These are phyloP conservation scores for Microsporum ferrugineum DNA, from an alignment of 2,329 filamentous ascomycete species.

Conservation along the genomic window DNA sequence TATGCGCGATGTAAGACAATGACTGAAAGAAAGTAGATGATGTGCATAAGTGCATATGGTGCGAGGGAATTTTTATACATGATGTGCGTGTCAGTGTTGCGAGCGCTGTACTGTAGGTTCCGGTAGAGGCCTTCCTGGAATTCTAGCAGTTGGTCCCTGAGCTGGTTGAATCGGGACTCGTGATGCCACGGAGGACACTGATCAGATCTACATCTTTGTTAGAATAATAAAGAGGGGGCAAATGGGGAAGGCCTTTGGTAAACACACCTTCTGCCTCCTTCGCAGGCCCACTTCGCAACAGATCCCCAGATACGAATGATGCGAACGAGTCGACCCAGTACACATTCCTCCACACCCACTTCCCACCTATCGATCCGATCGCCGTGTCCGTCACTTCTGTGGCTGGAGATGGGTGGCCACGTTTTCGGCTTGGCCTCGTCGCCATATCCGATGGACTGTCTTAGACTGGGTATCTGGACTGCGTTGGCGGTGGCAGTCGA, in stretches of 20 bases:
- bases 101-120: constrained; percentile 40
- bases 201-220: constrained; percentile 30
- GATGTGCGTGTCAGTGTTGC: constrained; percentile 46
- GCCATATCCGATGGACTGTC: constrained; percentile 29
- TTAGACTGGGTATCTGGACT: constrained; percentile 33
- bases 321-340: constrained; percentile 45
- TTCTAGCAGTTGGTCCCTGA: constrained; percentile 37
- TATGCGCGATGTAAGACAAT: constrained; percentile 47
- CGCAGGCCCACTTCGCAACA: constrained; percentile 45
- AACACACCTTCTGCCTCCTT: constrained; percentile 41
- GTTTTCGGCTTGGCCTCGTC: constrained; percentile 29
- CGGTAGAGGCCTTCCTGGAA: constrained; percentile 43
- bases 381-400: constrained; percentile 29
- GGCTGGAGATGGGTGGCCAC: constrained; percentile 29
- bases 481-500: neutral
- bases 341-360: constrained; percentile 41
- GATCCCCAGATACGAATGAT: constrained; percentile 46
- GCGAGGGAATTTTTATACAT: constrained; percentile 40
- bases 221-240: neutral
- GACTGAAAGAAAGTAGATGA: constrained; percentile 43
- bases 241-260: too few species aligned
- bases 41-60: constrained; percentile 46
- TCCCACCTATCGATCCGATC: constrained; percentile 43
- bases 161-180: constrained; percentile 38
- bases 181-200: constrained; percentile 43